Conservation (phyloP, 352 stramenopile genomes). For the Aphanomyces euteiches region DNA sequence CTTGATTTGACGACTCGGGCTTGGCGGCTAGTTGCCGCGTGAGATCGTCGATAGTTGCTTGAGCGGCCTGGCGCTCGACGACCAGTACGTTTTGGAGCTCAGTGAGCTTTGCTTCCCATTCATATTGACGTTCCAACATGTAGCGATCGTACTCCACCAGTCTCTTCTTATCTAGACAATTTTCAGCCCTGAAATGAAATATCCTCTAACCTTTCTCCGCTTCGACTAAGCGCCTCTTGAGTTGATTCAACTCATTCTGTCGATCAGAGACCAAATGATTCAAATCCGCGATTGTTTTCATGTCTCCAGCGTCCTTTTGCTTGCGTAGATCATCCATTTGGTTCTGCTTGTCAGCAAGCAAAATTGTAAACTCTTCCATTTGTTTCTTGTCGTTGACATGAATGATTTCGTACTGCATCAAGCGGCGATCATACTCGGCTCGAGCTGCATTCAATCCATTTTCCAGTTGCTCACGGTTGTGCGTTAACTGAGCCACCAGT, state of each 20-base stretch:
- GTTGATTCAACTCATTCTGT: slow-evolving; percentile 13
- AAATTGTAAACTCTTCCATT: slow-evolving; percentile 36
- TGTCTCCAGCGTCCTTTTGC: not conserved
- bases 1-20: slow-evolving; percentile 38
- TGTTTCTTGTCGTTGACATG: slow-evolving; percentile 41
- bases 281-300: slow-evolving; percentile 24
- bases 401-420: slow-evolving; percentile 51
- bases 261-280: slow-evolving; percentile 10
- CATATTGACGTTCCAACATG: slow-evolving; percentile 16
- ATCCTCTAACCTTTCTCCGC: slow-evolving; percentile 12
- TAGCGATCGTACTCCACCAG: slow-evolving; percentile 29
- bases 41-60: slow-evolving; percentile 28
- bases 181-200: not conserved
- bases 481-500: slow-evolving; percentile 49
- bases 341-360: slow-evolving; percentile 25
- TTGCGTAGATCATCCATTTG: slow-evolving; percentile 9
- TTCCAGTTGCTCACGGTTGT: slow-evolving; percentile 54
- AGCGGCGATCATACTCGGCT: slow-evolving; percentile 64
- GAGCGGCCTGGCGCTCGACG: not conserved
- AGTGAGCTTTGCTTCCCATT: slow-evolving; percentile 20
- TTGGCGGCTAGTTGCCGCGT: slow-evolving; percentile 35
- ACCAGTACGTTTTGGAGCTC: not conserved
- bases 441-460: slow-evolving; percentile 53
- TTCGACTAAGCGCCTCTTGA: slow-evolving; percentile 13
- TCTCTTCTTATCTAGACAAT: slow-evolving; percentile 24